A percentile compares a stretch with the other conserved stretches of the same genome.
These are phyloP conservation scores for Barnettozyma wickerhamii DNA, from an alignment of 805 yeast species.

Conservation along the genomic window DNA sequence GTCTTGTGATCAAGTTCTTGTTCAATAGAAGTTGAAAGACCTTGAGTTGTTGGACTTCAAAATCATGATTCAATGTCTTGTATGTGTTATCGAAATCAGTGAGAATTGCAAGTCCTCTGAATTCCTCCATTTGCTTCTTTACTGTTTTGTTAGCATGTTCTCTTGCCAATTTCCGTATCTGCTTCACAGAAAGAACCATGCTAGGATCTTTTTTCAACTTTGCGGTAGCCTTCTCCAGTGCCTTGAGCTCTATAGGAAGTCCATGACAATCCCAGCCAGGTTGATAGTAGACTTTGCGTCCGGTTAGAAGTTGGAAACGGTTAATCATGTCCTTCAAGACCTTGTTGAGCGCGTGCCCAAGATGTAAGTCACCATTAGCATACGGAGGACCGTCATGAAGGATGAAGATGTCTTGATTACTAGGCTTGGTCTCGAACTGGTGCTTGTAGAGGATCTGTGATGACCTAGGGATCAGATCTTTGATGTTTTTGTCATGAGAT, in stretches of 20 bases:
- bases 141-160: slow-evolving; percentile 68
- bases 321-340: slow-evolving; percentile 81
- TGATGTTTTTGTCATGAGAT: slow-evolving; percentile 37
- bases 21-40: slow-evolving; percentile 64
- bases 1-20: slow-evolving; percentile 69
- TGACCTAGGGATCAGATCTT: slow-evolving; percentile 44
- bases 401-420: slow-evolving; percentile 45
- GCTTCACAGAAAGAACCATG: slow-evolving; percentile 37
- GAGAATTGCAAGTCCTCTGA: slow-evolving; percentile 72
- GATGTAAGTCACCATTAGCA: slow-evolving; percentile 91
- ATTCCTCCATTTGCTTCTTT: slow-evolving; percentile 55
- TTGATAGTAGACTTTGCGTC: slow-evolving; percentile 60
- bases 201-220: slow-evolving; percentile 32
- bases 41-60: slow-evolving; percentile 70
- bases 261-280: slow-evolving; percentile 99
- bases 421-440: slow-evolving; percentile 39
- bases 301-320: slow-evolving; percentile 60
- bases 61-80: slow-evolving; percentile 63
- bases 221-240: slow-evolving; percentile 44
- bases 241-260: slow-evolving; percentile 89
- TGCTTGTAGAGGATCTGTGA: slow-evolving; percentile 60
- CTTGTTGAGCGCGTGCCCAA: slow-evolving; percentile 91
- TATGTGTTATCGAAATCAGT: slow-evolving; percentile 77
- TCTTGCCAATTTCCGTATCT: slow-evolving; percentile 62
- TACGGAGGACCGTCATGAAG: slow-evolving; percentile 98